phyloP scores from a whole-genome alignment of 805 yeast genomes.

The Pichia kluyveri region DNA sequence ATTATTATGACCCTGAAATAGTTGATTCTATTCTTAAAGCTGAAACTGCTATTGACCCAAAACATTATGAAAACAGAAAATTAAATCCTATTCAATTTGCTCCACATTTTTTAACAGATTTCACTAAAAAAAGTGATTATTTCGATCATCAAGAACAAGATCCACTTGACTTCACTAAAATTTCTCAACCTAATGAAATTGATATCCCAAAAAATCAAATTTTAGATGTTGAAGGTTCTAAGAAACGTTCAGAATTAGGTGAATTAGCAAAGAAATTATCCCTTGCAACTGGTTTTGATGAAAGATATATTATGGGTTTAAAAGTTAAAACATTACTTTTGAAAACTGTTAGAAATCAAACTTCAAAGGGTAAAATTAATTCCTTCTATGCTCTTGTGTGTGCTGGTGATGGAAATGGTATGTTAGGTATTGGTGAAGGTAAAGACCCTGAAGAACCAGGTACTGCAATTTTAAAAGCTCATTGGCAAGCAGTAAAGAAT shows the following conservation, averaged over 20 bases:
- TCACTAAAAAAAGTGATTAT: conserved; percentile 57
- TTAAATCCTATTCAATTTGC: conserved; percentile 46
- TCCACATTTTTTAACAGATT: conserved; percentile 66
- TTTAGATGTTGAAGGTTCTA: conserved; percentile 14
- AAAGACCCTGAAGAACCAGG: conserved; percentile 72
- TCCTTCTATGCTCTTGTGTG: conserved; percentile 77
- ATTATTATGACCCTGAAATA: conserved; percentile 76
- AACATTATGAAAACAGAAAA: conserved; percentile 40
- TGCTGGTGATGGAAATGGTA: conserved; percentile 89
- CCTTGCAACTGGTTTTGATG: conserved; percentile 57
- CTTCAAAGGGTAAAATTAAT: conserved; percentile 83
- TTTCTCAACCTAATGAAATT: conserved; percentile 20
- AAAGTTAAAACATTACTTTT: conserved; percentile 57
- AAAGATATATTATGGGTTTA: conserved; percentile 49
- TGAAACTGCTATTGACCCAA: conserved; percentile 64
- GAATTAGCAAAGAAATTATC: conserved; percentile 47
- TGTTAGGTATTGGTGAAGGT: conserved; percentile 94
- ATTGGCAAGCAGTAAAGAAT: conserved; percentile 89
- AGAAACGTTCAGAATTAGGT: conserved; percentile 18
- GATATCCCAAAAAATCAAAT: conserved; percentile 18
- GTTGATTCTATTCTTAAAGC: conserved; percentile 76
- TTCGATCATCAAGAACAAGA: conserved; percentile 50
- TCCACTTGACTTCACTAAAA: conserved; percentile 14
- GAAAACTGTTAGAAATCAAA: conserved; percentile 84
- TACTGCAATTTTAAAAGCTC: conserved; percentile 73